Conservation (phyloP, 169 alveolate genomes). For the Eimeria zaria region DNA sequence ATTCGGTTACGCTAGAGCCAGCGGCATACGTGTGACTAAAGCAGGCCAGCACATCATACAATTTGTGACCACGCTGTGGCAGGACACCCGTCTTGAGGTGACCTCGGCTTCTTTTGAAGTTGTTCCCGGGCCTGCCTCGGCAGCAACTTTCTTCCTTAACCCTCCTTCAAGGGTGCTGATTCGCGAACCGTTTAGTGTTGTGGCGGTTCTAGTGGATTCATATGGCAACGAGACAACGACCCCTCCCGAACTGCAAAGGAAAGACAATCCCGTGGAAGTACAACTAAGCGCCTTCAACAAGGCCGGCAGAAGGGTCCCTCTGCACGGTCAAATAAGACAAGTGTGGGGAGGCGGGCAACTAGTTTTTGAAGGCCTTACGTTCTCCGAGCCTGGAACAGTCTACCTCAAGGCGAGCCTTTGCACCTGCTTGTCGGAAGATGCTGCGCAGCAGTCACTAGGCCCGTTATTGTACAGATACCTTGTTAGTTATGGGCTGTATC, state of each 20-base stretch:
- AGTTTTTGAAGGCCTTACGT: constrained; percentile 53
- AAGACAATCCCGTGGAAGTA: constrained; percentile 34
- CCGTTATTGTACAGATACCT: neutral
- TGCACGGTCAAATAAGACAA: constrained; percentile 16
- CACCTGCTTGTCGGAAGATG: neutral
- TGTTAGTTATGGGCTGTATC: neutral
- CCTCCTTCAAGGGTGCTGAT: constrained; percentile 56
- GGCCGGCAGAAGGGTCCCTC: constrained; percentile 21
- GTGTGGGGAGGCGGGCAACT: constrained; percentile 58
- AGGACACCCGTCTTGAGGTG: constrained; percentile 63
- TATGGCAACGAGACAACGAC: constrained; percentile 46
- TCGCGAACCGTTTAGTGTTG: constrained; percentile 61
- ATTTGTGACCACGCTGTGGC: constrained; percentile 57
- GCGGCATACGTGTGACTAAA: constrained; percentile 9
- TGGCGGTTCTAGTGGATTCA: constrained; percentile 40
- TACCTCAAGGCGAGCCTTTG: constrained; percentile 37
- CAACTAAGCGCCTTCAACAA: constrained; percentile 30
- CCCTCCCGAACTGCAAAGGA: constrained; percentile 17
- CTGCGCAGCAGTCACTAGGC: neutral
- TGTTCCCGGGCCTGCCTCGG: constrained; percentile 57
- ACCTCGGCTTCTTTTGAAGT: constrained; percentile 55
- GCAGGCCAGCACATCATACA: constrained; percentile 54
- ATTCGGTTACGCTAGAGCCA: constrained; percentile 36
- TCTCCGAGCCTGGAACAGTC: constrained; percentile 42
- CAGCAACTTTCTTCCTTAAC: constrained; percentile 29